Conservation (phyloP, 2,329 filamentous ascomycete species). For the Sphaerulina populicola region DNA sequence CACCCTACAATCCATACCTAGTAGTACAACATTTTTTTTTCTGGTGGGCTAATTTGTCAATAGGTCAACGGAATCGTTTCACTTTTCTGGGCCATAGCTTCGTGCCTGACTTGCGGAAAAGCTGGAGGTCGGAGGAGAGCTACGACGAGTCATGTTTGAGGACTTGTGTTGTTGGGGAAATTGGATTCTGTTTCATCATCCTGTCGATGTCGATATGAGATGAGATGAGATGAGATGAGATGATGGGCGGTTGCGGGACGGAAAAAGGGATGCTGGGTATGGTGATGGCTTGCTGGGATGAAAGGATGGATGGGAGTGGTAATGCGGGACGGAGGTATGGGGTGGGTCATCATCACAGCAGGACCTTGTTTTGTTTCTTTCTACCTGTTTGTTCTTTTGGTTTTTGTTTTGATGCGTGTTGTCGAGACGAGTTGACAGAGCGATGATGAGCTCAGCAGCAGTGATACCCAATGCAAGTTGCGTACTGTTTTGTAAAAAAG, state of each 20-base stretch:
- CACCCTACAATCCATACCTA: no score
- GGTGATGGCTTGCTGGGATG: background rate
- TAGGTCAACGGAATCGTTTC: slow-evolving; percentile 38
- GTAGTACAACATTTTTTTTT: no score
- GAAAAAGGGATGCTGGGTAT: no score
- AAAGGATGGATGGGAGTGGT: background rate
- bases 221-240: no score
- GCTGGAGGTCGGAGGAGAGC: slow-evolving; percentile 33
- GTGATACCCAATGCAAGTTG: slow-evolving; percentile 22
- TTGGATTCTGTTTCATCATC: no score
- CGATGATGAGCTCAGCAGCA: slow-evolving; percentile 4
- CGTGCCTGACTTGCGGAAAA: slow-evolving; percentile 43
- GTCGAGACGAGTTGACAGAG: background rate
- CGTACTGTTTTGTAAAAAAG: slow-evolving; percentile 10
- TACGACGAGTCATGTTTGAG: slow-evolving; percentile 32
- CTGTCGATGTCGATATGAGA: background rate
- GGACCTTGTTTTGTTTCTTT: slow-evolving; percentile 20
- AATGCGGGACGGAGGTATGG: no score
- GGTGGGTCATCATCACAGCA: no score
- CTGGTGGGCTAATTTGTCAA: no score
- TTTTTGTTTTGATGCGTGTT: background rate
- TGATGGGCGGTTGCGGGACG: no score
- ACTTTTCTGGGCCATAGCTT: slow-evolving; percentile 44
- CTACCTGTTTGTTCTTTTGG: no score
- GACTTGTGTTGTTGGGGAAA: no score